Percentiles rank a stretch among this genome's conserved stretches.
These are phyloP conservation scores for Dillenia turbinata DNA, from an alignment of 164 flowering plant species.

Conservation along the genomic window DNA sequence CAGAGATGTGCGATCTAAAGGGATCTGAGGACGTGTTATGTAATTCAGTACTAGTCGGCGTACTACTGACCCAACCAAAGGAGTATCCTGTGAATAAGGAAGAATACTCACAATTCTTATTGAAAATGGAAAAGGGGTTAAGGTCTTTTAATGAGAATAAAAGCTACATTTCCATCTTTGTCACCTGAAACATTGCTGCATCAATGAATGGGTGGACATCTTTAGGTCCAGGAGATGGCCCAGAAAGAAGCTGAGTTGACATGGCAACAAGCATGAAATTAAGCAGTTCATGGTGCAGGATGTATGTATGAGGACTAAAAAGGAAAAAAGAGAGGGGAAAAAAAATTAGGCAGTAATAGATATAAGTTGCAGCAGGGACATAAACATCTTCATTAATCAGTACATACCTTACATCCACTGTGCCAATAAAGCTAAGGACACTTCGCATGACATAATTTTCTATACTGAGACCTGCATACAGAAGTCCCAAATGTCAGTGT, in stretches of 20 bases:
- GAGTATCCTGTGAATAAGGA: slow-evolving; percentile 51
- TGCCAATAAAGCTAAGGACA: slow-evolving; percentile 67
- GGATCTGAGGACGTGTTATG: slow-evolving; percentile 44
- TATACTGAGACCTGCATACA: slow-evolving; percentile 56
- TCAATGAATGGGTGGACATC: slow-evolving; percentile 90
- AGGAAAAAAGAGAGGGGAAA: slow-evolving; percentile 11
- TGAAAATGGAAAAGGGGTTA: too few species aligned
- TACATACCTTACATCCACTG: slow-evolving; percentile 72
- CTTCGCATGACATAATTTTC: slow-evolving; percentile 56
- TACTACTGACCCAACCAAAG: slow-evolving; percentile 63
- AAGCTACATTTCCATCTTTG: slow-evolving; percentile 3
- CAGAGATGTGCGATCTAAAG: slow-evolving; percentile 44
- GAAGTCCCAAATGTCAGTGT: slow-evolving; percentile 6
- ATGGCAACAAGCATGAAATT: slow-evolving; percentile 82
- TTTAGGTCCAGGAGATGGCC: slow-evolving; percentile 78
- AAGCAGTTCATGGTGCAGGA: slow-evolving; percentile 83
- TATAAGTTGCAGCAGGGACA: slow-evolving; percentile 1
- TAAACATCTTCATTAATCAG: slow-evolving; percentile 3
- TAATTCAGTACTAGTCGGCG: slow-evolving; percentile 65
- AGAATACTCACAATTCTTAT: too few species aligned
- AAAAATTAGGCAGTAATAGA: slow-evolving; percentile 14
- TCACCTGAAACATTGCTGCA: slow-evolving; percentile 85
- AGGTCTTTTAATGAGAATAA: too few species aligned
- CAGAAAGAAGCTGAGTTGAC: slow-evolving; percentile 93
- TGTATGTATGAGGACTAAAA: slow-evolving; percentile 59